Evolutionary conservation across 2,329 filamentous ascomycete genomes (phyloP).

Genomic region (Onygenales sp.): DNA sequence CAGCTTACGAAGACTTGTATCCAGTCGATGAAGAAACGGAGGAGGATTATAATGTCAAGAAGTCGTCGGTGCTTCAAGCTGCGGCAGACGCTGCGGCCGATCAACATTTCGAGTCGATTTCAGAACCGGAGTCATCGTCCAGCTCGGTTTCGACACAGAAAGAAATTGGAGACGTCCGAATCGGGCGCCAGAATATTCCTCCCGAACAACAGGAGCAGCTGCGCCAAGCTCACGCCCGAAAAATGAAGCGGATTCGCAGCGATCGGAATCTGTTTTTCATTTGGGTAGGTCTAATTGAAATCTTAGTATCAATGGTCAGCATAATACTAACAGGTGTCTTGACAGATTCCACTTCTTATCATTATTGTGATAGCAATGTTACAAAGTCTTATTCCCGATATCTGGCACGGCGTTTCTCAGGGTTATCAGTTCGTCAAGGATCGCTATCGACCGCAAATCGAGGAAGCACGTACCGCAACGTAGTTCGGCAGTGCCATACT

Average conservation of each 20-base stretch:
- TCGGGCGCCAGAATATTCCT: slow-evolving; percentile 34
- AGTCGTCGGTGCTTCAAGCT: slow-evolving; percentile 32
- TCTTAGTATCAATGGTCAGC: neutral
- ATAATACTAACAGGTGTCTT: slow-evolving; percentile 14
- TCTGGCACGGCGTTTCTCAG: slow-evolving; percentile 30
- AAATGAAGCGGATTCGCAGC: slow-evolving; percentile 39
- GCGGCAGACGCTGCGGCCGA: slow-evolving; percentile 36
- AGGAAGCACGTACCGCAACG: neutral
- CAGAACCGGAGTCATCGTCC: slow-evolving; percentile 4
- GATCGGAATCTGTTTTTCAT: slow-evolving; percentile 46
- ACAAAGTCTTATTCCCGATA: slow-evolving; percentile 32
- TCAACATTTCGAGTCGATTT: slow-evolving; percentile 33
- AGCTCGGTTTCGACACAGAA: slow-evolving; percentile 12
- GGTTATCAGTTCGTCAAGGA: slow-evolving; percentile 29
- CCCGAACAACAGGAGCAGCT: slow-evolving; percentile 39
- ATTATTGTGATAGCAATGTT: slow-evolving; percentile 37
- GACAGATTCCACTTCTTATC: slow-evolving; percentile 39
- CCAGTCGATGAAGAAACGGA: slow-evolving; percentile 37
- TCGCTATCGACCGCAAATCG: neutral
- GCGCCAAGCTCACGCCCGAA: slow-evolving; percentile 35
- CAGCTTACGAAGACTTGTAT: slow-evolving; percentile 72
- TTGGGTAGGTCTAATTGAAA: slow-evolving; percentile 34
- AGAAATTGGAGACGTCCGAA: slow-evolving; percentile 31
- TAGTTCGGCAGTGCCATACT: neutral
- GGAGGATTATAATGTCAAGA: slow-evolving; percentile 33